Evolutionary conservation across 208 protist genomes (phyloP), one percentile per base, ranked within the genome.

Genomic region (Leishmania turanica): DNA sequence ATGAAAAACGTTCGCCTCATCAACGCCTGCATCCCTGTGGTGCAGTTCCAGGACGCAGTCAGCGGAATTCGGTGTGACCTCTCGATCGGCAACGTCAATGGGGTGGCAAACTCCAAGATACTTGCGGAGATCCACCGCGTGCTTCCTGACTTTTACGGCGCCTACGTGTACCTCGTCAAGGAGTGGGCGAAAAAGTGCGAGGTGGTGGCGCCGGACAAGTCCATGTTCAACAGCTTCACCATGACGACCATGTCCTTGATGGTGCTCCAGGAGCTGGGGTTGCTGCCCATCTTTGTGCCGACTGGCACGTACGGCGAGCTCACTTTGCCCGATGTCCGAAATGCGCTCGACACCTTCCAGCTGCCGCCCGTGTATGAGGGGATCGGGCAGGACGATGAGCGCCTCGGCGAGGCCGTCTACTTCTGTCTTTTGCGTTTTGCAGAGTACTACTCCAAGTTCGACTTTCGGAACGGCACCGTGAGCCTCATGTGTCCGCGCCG

Each of bases 181-280:
- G 90, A 91, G 79, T 98, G 95, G 93, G 93, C 82, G 0, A 98
- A 98, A 85, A 82, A 81, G 42, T 86, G 91, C 3, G 93, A 98
- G 83, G 86, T 98, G 72, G 89, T 98, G 71, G 85, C 92, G 34
- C 95, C 95, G 2, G 93, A 96, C 53, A 95, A 96, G 77, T 76
- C 73, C 21, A 95, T 88, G 64, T 96, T 98, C 84, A 98, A 96
- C 87, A 97, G 93, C 84, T 98, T 98, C 77, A 96, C 95, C 79
- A 86, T 97, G 53, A 98, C 95, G 1, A 96, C 90, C 24, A 98
- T 98, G 93, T 82, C 93, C 9, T 85, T 96, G 49, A 98, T 96
- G 95, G 95, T 98, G 71, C 81, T 98, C 73, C 95, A 98, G 84
- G 95, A 98, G 79, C 85, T 98, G 45, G 91, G 91, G 7, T 83